Base-by-base conservation (phyloP, 495 filamentous ascomycete species). In the Clavariopsis aquatica region DNA sequence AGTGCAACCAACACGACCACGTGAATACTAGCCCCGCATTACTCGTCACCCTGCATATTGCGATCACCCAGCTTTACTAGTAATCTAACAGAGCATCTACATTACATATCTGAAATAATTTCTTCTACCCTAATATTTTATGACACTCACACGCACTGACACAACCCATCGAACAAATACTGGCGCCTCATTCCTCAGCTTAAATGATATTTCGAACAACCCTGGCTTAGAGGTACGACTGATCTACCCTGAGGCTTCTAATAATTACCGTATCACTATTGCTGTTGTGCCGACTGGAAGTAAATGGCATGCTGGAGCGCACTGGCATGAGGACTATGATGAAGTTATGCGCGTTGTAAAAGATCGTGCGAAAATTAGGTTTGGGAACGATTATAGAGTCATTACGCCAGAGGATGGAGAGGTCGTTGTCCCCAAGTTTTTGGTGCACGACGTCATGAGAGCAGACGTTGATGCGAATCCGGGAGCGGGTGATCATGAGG, bases 281-380 rank as follows among this genome's bases (percentile, higher is more conserved):
- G 55, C 43, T 17, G 20, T 58, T 8, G 31, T 58, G 1, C 38
- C 36, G 12, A 1, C 55, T 15, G 36, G 55, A 1, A 58, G 55
- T 29, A 58, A 58, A 27, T 58, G 29, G 17, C 36, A 58, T n/a
- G 28, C 24, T 38, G 55, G 55, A 20, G 55, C 55, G 13, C 36
- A 58, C 55, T 58, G 55, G 55, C 55, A 58, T n/a, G 55, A 58
- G 23, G 55, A 26, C 19, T 58, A 58, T 28, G 55, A 58, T 22
- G 55, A 58, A 41, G 20, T 47, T 13, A 58, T 58, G 55, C 19
- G 55, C 8, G 43, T 58, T 7, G 23, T 23, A 9, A 58, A 47
- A 28, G 55, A 41, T 13, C 36, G 55, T 17, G 55, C 55, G 19
- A 58, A 45, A 9, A 58, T 58, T 17, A 24, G 55, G 19, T 22